Conservation (phyloP, 2,329 filamentous ascomycete species). For the Orbilia quercus region DNA sequence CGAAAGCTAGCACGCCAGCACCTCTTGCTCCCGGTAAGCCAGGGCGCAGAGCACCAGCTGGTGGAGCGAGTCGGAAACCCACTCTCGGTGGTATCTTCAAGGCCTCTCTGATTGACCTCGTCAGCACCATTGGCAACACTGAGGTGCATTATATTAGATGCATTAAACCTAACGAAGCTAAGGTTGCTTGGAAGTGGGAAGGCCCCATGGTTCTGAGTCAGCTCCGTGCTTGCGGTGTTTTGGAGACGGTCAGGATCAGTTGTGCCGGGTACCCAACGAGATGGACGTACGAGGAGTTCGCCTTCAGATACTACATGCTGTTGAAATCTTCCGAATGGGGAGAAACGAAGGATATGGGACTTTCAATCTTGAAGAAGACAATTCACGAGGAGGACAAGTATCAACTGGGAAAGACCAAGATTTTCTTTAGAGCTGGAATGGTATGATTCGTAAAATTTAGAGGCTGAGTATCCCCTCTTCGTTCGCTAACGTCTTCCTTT, state of each 20-base stretch:
- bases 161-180: constrained; percentile 98
- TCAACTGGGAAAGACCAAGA: constrained; percentile 96
- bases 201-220: constrained; percentile 99
- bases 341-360: constrained; percentile 86
- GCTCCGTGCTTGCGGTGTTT: constrained; percentile 95
- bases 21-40: constrained; percentile 80
- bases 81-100: constrained; percentile 99
- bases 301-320: constrained; percentile 96
- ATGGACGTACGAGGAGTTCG: constrained; percentile 99
- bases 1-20: constrained; percentile 64
- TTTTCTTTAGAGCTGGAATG: constrained; percentile 99
- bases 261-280: constrained; percentile 95
- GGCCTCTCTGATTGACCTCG: constrained; percentile 95
- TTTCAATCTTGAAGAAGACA: constrained; percentile 88
- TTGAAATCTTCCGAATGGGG: constrained; percentile 91
- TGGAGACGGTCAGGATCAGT: constrained; percentile 97
- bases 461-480: constrained; percentile 1
- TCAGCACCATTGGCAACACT: constrained; percentile 96
- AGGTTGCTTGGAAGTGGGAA: constrained; percentile 97
- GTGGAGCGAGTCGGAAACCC: constrained; percentile 93
- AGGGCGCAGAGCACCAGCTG: constrained; percentile 82
- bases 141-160: constrained; percentile 99
- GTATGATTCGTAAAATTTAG: constrained; percentile 53
- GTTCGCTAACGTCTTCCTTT: constrained; percentile 10
- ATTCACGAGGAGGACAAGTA: constrained; percentile 81